Base-by-base conservation (phyloP, 495 filamentous ascomycete genomes). In the Talaromyces ruber region DNA sequence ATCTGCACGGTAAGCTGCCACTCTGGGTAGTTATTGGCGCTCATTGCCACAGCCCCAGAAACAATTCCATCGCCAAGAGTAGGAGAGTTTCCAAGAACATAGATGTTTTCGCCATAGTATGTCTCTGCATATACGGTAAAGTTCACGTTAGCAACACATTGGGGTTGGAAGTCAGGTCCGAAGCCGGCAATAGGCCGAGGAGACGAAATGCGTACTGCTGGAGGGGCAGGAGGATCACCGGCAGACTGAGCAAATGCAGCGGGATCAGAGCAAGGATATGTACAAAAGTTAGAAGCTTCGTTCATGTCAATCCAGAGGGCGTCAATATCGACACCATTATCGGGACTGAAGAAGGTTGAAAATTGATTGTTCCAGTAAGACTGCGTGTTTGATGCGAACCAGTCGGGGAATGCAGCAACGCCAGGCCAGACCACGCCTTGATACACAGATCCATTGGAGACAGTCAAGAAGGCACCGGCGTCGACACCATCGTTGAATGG, bases 241-340 rank as follows among this genome's bases (percentile, higher is more conserved):
- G 83, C 81, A 7, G 81, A 66, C 61, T 73, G 64, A 3, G 84
- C 78, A 29, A 77, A 80, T 0, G 60, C 72, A 3, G 76, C 80
- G 0, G 89, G 86, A 62, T 92, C 74, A 18, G 71, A 68, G 71
- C 92, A 96, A 14, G 91, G 90, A 66, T 84, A 93, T 22, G 76
- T 68, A 70, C 91, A 94, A 61, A 91, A 89, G 68, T 83, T 86
- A 32, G 81, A 72, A 0, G 88, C 88, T 69, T 92, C 89, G 65
- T 91, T 91, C 87, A 92, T 90, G 65, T 92, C 89, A 60, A 94
- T 95, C 91, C 91, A 95, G 26, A 93, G 78, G 1, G 83, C 92
- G 65, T 95, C 91, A 63, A 95, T 91, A 66, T 94, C 85, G 4
- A 96, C 81, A 24, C 91, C 92, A 0, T 69, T 76, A 0, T 82